Base-by-base conservation (phyloP, 768 basidiomycete species). In the Clitopilus hobsonii region DNA sequence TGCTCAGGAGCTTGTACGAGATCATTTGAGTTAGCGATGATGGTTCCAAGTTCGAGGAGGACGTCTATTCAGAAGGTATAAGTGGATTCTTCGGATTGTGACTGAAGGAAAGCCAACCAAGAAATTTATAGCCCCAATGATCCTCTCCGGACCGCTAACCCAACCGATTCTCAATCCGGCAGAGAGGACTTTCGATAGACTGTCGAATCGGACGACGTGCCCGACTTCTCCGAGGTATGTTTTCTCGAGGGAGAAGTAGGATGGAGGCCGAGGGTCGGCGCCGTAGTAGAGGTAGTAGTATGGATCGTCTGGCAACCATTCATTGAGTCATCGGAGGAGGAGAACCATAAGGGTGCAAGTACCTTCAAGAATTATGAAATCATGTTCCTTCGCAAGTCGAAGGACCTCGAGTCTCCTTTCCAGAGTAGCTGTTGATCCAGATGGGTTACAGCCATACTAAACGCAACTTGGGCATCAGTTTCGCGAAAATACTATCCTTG, bases 361-460 rank as follows among this genome's bases (percentile, higher is more conserved):
- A 82, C 90, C 89, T 79, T 94, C 92, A 38, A 94, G 71, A 62
- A 95, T 88, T 41, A 95, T 63, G 60, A 95, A 80, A 62, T 88
- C 78, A 65, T 91, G 78, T 62, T 88, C 75, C 53, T 79, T 77
- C 14, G 86, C 84, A 7, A 95, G 75, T 51, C 72, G 69, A 18
- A 95, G 78, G 11, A 91, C 80, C 61, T 84, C 81, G 64, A 83
- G 73, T 29, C 88, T 78, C 30, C 94, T 81, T 57, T 83, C 79
- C 26, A 80, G 69, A 5, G 86, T 76, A 4, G 88, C 80, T 1
- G 91, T 93, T 63, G 80, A 79, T 10, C 92, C 92, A 8, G 86
- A 87, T 2, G 92, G 92, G 65, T 94, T 94, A 56, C 83, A 88
- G n/a, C 92, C 93, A 60, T 86, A 88, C 85, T 88, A 54, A 1